Base-by-base conservation (phyloP, 768 basidiomycete species). In the Xanthoconium stramineum region DNA sequence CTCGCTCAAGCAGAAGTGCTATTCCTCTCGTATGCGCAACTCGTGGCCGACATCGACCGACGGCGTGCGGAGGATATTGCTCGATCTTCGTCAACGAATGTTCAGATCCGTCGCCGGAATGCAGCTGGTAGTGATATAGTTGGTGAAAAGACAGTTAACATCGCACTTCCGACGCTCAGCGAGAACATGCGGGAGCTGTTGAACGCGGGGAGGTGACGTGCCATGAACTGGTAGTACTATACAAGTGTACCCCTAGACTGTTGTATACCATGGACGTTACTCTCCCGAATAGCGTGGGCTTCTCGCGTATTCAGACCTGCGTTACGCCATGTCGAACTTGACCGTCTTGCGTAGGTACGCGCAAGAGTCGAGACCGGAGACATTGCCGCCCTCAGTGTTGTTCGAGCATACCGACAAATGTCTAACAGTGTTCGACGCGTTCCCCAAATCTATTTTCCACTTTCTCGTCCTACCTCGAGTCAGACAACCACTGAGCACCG, bases 1-100 rank as follows among this genome's bases (percentile, higher is more conserved):
- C 82, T 99, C 10, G 89, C 93, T 0, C 97, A 98, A 74, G 97
- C 96, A 11, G 97, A 99, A 72, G 94, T 98, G 15, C 80, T 99
- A 20, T 98, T 92, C 79, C 80, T 96, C 3, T 94, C 94, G 1
- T 98, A 97, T 75, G 77, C 86, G 13, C 88, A 91, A 65, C 74
- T 97, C 20, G 86, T 98, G 20, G 89, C 89, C 11, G 94, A 96
- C 69, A 84, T 96, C 63, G 94, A 97, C 69, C 83, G 89, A 36
- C 83, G 88, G 59, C 82, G 80, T 59, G 83, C 82, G 0, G 91
- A 92, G 58, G 80, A 80, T 46, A 49, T 51, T 5, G 57, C 61
- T 14, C 58, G 55, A 17, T 50, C 37, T 40, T 52, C 65, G 6
- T 63, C 68, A 1, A 51, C 66, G 3, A 48, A 52, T 17, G 72